Evolutionary conservation across 805 yeast genomes (phyloP).

Genomic region (Yamadazyma sp.): DNA sequence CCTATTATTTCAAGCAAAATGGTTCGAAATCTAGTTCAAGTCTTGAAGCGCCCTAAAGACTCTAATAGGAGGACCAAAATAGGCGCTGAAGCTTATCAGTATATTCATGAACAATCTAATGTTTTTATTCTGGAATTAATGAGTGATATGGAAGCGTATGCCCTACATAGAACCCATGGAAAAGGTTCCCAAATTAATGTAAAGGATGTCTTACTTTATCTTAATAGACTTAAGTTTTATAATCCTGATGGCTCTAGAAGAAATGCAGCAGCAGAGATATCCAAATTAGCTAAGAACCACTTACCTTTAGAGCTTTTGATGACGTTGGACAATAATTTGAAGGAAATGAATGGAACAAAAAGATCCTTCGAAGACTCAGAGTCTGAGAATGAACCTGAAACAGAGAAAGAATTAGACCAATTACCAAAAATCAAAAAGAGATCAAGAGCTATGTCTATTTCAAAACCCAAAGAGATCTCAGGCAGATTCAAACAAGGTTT

Average conservation of each 20-base stretch:
- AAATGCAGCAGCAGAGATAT: constrained; percentile 20
- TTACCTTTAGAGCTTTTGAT: constrained; percentile 36
- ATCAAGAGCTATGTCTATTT: too few species aligned
- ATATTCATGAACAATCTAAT: constrained; percentile 27
- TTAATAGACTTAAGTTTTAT: constrained; percentile 28
- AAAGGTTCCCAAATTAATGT: constrained; percentile 22
- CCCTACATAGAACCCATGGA: constrained; percentile 26
- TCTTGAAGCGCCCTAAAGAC: constrained; percentile 1
- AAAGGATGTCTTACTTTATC: constrained; percentile 32
- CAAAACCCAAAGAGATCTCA: neutral
- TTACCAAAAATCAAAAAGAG: too few species aligned
- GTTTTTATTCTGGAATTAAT: constrained; percentile 28
- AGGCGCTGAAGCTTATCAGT: constrained; percentile 12
- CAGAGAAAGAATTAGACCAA: too few species aligned
- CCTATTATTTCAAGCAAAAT: constrained; percentile 4
- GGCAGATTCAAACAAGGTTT: constrained; percentile 2
- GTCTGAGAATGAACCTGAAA: neutral
- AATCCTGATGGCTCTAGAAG: constrained; percentile 10
- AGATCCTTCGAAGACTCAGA: too few species aligned
- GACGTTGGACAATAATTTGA: constrained; percentile 29
- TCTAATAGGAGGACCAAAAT: constrained; percentile 1
- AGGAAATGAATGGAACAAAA: too few species aligned
- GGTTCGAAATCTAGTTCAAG: constrained; percentile 18
- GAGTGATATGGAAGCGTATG: constrained; percentile 33
- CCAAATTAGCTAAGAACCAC: constrained; percentile 30